These are phyloP conservation scores for Penicillium coprophilum DNA, from an alignment of 495 filamentous ascomycete species.

Conservation along the genomic window DNA sequence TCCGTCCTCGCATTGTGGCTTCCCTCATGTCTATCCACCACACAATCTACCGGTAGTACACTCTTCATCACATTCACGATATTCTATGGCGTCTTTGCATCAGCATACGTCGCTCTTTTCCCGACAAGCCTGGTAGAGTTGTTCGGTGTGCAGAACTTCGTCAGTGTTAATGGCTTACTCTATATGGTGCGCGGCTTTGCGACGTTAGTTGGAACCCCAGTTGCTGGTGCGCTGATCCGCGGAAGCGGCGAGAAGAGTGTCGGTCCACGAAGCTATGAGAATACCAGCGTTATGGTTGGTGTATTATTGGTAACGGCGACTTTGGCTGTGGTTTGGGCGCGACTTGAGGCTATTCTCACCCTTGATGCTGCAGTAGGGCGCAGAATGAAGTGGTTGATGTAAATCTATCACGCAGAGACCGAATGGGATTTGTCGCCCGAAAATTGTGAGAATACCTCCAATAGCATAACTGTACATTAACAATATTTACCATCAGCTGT, in stretches of 20 bases:
- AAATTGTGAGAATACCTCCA: background rate
- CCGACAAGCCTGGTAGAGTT: constrained; percentile 41
- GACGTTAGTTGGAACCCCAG: constrained; percentile 42
- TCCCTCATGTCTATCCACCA: constrained; percentile 30
- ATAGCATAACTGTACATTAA: background rate
- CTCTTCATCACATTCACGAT: constrained; percentile 41
- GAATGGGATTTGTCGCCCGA: background rate
- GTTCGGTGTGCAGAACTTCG: constrained; percentile 44
- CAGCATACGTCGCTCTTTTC: constrained; percentile 44
- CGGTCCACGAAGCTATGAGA: constrained; percentile 26
- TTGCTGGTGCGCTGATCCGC: constrained; percentile 41
- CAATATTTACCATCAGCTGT: background rate
- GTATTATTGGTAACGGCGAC: constrained; percentile 31
- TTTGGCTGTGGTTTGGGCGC: constrained; percentile 32
- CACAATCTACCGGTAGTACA: constrained; percentile 18
- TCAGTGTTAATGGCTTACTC: constrained; percentile 42
- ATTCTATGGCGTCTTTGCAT: constrained; percentile 41
- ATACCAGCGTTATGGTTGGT: constrained; percentile 33
- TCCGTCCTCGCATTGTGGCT: constrained; percentile 41
- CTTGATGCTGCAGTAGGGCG: constrained; percentile 14
- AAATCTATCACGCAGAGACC: background rate
- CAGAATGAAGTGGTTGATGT: constrained; percentile 24
- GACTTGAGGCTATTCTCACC: constrained; percentile 29
- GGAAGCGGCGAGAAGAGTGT: constrained; percentile 13
- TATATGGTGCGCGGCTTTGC: constrained; percentile 46